A percentile compares a stretch with the other conserved stretches of the same genome.
Evolutionary conservation across 768 basidiomycete species (phyloP).

Genomic region (Kwoniella heveanensis): DNA sequence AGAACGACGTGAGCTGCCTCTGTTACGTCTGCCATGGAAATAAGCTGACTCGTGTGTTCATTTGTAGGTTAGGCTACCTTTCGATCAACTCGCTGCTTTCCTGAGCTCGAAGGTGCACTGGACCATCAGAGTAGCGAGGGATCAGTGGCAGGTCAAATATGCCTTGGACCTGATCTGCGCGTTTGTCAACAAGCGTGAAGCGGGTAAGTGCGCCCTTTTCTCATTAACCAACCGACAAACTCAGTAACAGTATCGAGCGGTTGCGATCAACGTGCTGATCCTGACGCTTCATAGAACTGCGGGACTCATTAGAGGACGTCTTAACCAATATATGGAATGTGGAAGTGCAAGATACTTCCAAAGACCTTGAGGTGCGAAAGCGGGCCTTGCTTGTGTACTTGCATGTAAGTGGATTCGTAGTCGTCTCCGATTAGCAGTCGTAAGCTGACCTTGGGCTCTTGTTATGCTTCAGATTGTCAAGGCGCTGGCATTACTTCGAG

Average conservation of each 20-base stretch:
- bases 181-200: slow-evolving; percentile 74
- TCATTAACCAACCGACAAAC: not conserved
- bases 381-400: slow-evolving; percentile 45
- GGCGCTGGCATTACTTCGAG: slow-evolving; percentile 74
- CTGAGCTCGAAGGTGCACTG: slow-evolving; percentile 65
- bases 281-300: slow-evolving; percentile 20
- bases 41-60: slow-evolving; percentile 2
- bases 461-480: slow-evolving; percentile 66
- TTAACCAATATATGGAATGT: slow-evolving; percentile 38
- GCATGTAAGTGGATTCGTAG: slow-evolving; percentile 30
- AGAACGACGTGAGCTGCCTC: slow-evolving; percentile 63
- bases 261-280: not conserved
- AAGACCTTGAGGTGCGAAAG: slow-evolving; percentile 23
- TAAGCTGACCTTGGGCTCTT: not conserved
- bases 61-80: slow-evolving; percentile 62
- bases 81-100: slow-evolving; percentile 62
- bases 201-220: slow-evolving; percentile 63
- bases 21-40: not conserved
- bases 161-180: slow-evolving; percentile 61
- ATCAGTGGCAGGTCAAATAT: slow-evolving; percentile 44
- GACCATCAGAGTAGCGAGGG: slow-evolving; percentile 60
- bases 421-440: no score
- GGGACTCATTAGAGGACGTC: slow-evolving; percentile 29
- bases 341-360: slow-evolving; percentile 49
- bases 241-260: not conserved